These are phyloP conservation scores for Claviceps sp. DNA, from an alignment of 2,329 filamentous ascomycete genomes.

Conservation along the genomic window DNA sequence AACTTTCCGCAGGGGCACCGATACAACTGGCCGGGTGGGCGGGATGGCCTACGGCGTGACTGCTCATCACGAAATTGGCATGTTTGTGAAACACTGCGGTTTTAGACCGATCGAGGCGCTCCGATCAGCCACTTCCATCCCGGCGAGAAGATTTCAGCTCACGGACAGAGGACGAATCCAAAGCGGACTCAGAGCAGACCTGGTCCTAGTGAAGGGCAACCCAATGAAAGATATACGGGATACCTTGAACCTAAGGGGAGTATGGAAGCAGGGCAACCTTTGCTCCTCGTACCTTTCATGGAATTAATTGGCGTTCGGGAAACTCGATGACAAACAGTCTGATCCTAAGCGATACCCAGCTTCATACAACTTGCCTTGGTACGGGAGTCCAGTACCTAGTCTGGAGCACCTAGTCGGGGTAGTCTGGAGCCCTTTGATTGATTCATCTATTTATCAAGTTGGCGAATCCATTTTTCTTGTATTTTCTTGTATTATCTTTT, in stretches of 20 bases:
- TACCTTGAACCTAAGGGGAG: conserved; percentile 5
- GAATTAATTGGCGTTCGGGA: neutral
- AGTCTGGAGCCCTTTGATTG: too few relatives aligned
- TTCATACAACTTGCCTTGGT: too few relatives aligned
- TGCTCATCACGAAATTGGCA: conserved; percentile 8
- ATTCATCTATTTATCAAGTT: too few relatives aligned
- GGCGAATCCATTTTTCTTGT: too few relatives aligned
- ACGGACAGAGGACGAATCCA: conserved; percentile 7
- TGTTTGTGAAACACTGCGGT: conserved; percentile 8
- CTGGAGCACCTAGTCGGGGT: too few relatives aligned
- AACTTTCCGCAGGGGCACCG: conserved; percentile 6
- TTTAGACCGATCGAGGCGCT: conserved; percentile 8
- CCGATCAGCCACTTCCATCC: conserved; percentile 7
- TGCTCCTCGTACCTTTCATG: conserved; percentile 2
- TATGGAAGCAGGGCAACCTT: conserved; percentile 8
- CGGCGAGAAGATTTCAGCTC: conserved; percentile 7
- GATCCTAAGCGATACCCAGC: too few relatives aligned
- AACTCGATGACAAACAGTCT: neutral
- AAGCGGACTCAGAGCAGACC: conserved; percentile 6
- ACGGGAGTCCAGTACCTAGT: too few relatives aligned
- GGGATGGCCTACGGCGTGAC: conserved; percentile 8
- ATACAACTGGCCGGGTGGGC: conserved; percentile 6
- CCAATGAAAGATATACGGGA: conserved; percentile 3
- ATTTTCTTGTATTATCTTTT: neutral
- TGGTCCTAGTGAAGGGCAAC: conserved; percentile 9